Evolutionary conservation across 2,329 filamentous ascomycete species (phyloP).

Genomic region (Diplocarpon mali): DNA sequence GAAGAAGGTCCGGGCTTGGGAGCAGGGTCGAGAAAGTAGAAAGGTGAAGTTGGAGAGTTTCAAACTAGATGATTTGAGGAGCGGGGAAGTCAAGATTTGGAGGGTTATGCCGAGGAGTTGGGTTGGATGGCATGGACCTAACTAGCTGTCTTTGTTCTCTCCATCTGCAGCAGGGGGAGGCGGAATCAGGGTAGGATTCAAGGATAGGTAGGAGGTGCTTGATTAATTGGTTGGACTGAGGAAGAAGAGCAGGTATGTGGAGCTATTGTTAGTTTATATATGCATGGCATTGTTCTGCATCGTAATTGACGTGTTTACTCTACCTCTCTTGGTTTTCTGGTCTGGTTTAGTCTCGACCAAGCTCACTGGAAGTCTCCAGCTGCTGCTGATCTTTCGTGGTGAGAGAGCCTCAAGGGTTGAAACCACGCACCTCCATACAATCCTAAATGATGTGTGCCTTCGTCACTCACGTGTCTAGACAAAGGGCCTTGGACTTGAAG

Average conservation of each 20-base stretch:
- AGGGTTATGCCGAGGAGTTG: constrained; percentile 83
- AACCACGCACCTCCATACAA: too few species aligned
- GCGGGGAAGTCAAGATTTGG: constrained; percentile 96
- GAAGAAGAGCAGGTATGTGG: not conserved
- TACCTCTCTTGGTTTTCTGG: not conserved
- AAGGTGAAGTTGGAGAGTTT: constrained; percentile 94
- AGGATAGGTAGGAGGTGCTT: not conserved
- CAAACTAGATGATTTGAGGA: constrained; percentile 81
- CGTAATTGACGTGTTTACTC: constrained; percentile 2
- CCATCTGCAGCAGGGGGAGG: not conserved
- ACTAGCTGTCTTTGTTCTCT: too few species aligned
- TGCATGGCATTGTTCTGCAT: constrained; percentile 14
- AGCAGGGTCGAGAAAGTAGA: constrained; percentile 85
- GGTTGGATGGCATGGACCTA: constrained; percentile 73
- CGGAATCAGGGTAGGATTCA: not conserved
- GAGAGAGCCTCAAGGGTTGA: too few species aligned
- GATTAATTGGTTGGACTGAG: not conserved
- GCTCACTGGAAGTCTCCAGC: too few species aligned
- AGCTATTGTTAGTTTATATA: constrained; percentile 7
- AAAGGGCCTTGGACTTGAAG: too few species aligned
- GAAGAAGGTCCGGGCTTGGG: constrained; percentile 93
- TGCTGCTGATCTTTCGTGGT: too few species aligned
- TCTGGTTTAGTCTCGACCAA: too few species aligned
- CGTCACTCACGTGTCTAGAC: too few species aligned
- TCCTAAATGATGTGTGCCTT: too few species aligned